Base-by-base conservation (phyloP, 2,329 filamentous ascomycete genomes). In the Chalaropsis thielavioides region DNA sequence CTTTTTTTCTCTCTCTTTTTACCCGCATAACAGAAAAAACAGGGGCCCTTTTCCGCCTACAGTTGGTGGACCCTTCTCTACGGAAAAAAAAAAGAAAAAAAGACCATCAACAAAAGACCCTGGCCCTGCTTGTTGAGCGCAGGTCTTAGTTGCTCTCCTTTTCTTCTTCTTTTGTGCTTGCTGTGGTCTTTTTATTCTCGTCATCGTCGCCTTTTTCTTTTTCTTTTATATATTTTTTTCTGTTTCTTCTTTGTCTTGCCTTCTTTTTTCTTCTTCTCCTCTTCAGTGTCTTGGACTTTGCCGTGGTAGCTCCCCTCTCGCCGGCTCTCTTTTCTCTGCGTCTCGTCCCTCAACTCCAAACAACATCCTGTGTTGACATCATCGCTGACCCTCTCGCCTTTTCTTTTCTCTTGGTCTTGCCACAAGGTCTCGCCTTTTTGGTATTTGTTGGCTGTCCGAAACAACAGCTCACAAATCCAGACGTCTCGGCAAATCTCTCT, bases 61-160 rank as follows among this genome's bases (percentile, higher is more conserved):
- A 19, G 10, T 49, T 19, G 31, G 15, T 38, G 54, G 27, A 64
- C 27, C 41, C 41, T 31, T 62, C 46, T 63, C 24, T 27, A 35
- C 49, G 46, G 5, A 22, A 44, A 62, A 62, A 63, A 63, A 38
- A 31, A 49, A 31, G 3, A 62, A 63, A 63, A 38, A 40, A 38
- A 51, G 40, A 63, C 51, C 46, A 63, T 31, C 54, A 58, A 35
- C 54, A 61, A 61, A 61, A 27, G 59, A 61, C 59, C 59, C 43
- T 61, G 54, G 54, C 54, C 59, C 59, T 61, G 38, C 35, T 58
- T 58, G 27, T 38, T 38, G 31, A 58, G 54, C 10, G 13, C 1
- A 4, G 27, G 27, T n/a, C 13, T 58, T 58, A 27, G 54, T 38
- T 58, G 54, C 54, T 58, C 41, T 62, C 43, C 60, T 62, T 46